Base-by-base conservation (phyloP, 2,329 filamentous ascomycete genomes). In the Nigrospora osmanthi region DNA sequence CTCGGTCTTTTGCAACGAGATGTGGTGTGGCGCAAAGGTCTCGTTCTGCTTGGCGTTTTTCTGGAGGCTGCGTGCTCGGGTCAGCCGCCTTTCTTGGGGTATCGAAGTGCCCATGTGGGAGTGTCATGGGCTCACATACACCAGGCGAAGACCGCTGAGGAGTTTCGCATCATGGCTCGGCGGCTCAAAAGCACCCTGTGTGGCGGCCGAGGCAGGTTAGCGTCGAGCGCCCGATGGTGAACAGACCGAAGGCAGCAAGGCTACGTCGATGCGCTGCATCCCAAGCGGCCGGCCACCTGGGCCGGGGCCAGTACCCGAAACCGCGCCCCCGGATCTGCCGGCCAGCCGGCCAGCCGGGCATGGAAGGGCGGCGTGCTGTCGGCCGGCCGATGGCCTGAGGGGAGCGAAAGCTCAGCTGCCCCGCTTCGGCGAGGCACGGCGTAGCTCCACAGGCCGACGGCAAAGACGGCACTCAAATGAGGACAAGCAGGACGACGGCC, bases 11-110 rank as follows among this genome's bases (percentile, higher is more conserved):
- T 66, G 62, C 30, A 83, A 57, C 16, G 76, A 79, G 47, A 83
- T 71, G 49, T 74, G 64, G 49, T 71, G 66, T 14, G 77, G 70
- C 17, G 69, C 64, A 51, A 83, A 83, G 0, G 80, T 83, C 40
- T 83, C 73, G 13, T 70, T 67, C 41, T 82, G 63, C 45, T 70
- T 63, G 38, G 76, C 78, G 52, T 78, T 69, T 50, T 71, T 72
- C 53, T 81, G 78, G 19, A 80, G 65, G 38, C 78, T 81, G 53
- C 6, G 16, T 3, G 13, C 28, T 23, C 15, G 3, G 17, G 33
- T 42, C 33, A 31, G 40, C 35, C 40, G n/a, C n/a, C n/a, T n/a
- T 35, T 23, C 16, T 28, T 11, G 5, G 14, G 32, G 40, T 17
- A 14, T 19, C 40, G 5, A 10, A 10, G 2, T 28, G 23, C 23